phyloP scores from a whole-genome alignment of 805 yeast genomes.

The Candida suzukii region DNA sequence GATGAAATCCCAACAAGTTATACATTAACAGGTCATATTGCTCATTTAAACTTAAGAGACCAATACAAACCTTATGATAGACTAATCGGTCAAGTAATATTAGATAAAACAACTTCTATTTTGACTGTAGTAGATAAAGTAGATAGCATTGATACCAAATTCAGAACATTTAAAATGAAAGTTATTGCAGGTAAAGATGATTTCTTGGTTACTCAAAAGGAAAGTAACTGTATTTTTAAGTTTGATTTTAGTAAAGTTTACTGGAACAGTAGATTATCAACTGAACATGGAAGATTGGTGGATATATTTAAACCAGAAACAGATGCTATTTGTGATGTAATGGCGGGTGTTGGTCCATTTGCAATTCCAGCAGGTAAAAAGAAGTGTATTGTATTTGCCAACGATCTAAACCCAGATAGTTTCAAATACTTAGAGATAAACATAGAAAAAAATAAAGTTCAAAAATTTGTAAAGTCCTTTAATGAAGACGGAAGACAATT shows the following conservation, averaged over 20 bases:
- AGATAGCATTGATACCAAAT: conserved; percentile 79
- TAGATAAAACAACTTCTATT: conserved; percentile 79
- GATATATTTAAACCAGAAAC: conserved; percentile 46
- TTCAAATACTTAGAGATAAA: conserved; percentile 64
- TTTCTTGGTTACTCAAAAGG: conserved; percentile 77
- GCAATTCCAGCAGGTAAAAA: conserved; percentile 93
- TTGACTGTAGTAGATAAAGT: conserved; percentile 89
- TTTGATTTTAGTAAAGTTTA: conserved; percentile 93
- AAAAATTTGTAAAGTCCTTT: conserved; percentile 48
- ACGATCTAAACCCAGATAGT: conserved; percentile 88
- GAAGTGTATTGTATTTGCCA: conserved; percentile 74
- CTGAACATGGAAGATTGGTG: conserved; percentile 86
- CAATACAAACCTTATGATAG: conserved; percentile 77
- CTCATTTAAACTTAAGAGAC: conserved; percentile 80
- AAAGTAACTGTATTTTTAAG: conserved; percentile 75
- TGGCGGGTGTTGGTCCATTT: conserved; percentile 99
- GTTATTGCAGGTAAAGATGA: conserved; percentile 81
- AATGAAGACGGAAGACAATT: conserved; percentile 82
- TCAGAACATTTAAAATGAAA: conserved; percentile 90
- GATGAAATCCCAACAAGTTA: conserved; percentile 85
- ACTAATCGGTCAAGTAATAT: conserved; percentile 81
- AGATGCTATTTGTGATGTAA: conserved; percentile 85
- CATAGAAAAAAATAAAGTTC: conserved; percentile 56
- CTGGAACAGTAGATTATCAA: conserved; percentile 93
- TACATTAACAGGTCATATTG: conserved; percentile 91